Base-by-base conservation (phyloP, 2,329 filamentous ascomycete species). In the Clarireedia hainanense region DNA sequence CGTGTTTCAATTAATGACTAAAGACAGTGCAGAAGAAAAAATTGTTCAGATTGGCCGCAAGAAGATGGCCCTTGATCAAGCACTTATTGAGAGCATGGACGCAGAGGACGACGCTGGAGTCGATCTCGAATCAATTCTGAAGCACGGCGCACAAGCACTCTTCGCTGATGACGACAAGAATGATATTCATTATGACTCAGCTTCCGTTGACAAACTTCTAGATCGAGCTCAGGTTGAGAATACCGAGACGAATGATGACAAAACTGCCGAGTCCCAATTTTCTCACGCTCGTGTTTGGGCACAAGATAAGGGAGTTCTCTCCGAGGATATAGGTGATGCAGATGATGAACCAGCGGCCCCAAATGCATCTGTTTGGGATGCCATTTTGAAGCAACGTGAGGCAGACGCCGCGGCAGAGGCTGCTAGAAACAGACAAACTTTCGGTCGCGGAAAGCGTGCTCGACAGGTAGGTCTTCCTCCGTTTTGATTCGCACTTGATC, bases 41-140 rank as follows among this genome's bases (percentile, higher is more conserved):
- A 97, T 99, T 54, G 88, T 97, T 76, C 89, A 96, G 69, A 90
- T 95, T 63, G 94, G 94, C 5, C 87, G 90, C 64, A 95, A 89
- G 72, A 99, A 99, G 74, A 90, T 99, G 83, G 90, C 90, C 0
- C 80, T 99, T 0, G 94, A 99, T 65, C 91, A 97, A 70, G 88
- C 94, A 1, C 80, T 99, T 20, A 96, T 99, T 58, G 91, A 97
- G 68, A 86, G 84, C 52, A 90, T 99, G 81, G 89, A 91, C 56
- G 81, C 84, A 2, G 85, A 91, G n/a, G 87, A 94, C 47, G 81
- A 92, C 39, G 84, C 82, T 7, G 84, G 84, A 6, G 79, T 87
- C 58, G 91, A 97, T 66, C 73, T 97, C 4, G 91, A 95, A 64
- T 89, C 88, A 0, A 91, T 97, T 58, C 77, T 99, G 40, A 87